Evolutionary conservation across 305 asterid genomes (phyloP).

Genomic region (Rubia tinctorum): DNA sequence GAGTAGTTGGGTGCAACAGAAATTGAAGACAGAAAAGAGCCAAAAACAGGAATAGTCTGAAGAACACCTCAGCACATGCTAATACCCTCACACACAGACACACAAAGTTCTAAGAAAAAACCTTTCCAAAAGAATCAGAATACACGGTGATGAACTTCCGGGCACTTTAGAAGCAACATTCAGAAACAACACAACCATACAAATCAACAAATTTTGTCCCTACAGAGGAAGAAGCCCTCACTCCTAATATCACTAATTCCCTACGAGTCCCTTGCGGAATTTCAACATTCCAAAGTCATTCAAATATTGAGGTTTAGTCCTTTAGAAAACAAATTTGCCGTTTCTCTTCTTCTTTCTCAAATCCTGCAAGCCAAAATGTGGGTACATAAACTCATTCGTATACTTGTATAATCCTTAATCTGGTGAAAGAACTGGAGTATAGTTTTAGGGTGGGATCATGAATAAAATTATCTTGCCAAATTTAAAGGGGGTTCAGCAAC

Average conservation of each 20-base stretch:
- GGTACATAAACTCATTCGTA: neutral
- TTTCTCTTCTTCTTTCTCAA: no score
- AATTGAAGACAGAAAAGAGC: no score
- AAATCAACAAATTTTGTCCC: no score
- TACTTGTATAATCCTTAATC: neutral
- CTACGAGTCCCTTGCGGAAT: no score
- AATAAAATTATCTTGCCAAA: conserved; percentile 44
- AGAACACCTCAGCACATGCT: neutral
- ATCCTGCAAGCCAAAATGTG: neutral
- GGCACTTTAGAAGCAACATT: no score
- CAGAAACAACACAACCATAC: no score
- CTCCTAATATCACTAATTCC: no score
- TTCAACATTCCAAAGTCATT: no score
- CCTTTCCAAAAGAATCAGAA: conserved; percentile 12
- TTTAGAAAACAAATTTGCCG: no score
- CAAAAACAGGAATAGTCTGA: neutral
- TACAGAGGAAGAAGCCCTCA: no score
- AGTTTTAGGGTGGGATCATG: neutral
- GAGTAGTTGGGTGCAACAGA: neutral
- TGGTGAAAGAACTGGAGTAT: neutral
- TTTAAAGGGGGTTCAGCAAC: conserved; percentile 80
- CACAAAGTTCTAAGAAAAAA: conserved; percentile 13
- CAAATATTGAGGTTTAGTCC: no score
- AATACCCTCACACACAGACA: neutral
- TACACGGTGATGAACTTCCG: conserved; percentile 5